These are phyloP conservation scores for Tetradesmus obliquus DNA, from an alignment of 139 green algal genomes.

Conservation along the genomic window DNA sequence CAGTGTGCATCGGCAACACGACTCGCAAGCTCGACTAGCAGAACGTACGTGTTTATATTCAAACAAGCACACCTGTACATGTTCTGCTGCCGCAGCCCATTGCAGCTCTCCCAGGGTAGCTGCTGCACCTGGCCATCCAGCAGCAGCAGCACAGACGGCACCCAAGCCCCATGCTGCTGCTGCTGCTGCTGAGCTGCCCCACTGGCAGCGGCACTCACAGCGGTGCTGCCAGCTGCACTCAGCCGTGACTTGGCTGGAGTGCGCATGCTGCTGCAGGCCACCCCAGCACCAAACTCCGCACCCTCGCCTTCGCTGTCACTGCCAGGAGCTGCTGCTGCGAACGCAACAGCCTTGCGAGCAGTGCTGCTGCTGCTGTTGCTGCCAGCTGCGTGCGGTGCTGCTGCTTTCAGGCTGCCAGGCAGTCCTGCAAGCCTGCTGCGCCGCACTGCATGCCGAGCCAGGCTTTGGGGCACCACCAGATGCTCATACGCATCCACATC, in stretches of 20 bases:
- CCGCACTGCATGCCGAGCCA: not conserved
- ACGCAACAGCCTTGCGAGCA: not conserved
- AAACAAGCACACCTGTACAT: conserved; percentile 34
- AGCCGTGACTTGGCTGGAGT: not conserved
- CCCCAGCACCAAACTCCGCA: not conserved
- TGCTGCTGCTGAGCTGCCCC: not conserved
- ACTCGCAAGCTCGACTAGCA: too few relatives aligned
- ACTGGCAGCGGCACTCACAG: not conserved
- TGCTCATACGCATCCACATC: not conserved
- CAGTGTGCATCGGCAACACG: too few relatives aligned
- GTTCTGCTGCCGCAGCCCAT: conserved; percentile 45
- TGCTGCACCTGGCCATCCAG: conserved; percentile 70
- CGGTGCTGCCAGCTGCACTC: conserved; percentile 30
- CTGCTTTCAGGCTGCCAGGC: not conserved
- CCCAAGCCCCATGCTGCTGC: not conserved
- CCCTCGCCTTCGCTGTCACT: not conserved
- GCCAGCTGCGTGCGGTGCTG: not conserved
- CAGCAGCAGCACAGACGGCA: conserved; percentile 67
- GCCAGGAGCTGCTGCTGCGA: not conserved
- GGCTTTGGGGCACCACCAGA: not conserved
- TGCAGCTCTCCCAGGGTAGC: conserved; percentile 83
- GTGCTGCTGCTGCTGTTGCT: not conserved
- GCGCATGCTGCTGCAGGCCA: not conserved
- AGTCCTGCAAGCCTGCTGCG: conserved; percentile 20
- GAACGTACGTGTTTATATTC: too few relatives aligned